phyloP scores from a whole-genome alignment of 306 rosid genomes.

The Vachellia collinsii region DNA sequence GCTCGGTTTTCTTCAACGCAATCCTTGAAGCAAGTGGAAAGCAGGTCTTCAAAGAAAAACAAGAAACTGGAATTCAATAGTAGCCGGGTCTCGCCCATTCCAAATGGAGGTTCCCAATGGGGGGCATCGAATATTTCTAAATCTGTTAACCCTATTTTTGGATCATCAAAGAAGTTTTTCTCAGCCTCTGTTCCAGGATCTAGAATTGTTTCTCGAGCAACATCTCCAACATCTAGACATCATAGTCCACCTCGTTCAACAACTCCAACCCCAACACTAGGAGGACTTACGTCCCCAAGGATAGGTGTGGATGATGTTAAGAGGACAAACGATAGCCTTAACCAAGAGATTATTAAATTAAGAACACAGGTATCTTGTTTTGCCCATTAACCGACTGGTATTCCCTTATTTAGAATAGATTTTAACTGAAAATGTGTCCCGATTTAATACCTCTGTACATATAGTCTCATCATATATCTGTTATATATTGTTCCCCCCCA shows the following conservation, averaged over 20 bases:
- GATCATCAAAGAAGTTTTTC: conserved; percentile 78
- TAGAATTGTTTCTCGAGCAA: conserved; percentile 78
- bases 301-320: conserved; percentile 62
- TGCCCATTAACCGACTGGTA: background rate
- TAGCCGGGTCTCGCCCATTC: conserved; percentile 71
- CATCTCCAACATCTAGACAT: conserved; percentile 79
- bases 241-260: conserved; percentile 83
- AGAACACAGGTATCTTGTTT: conserved; percentile 59
- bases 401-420: background rate
- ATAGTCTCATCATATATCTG: background rate
- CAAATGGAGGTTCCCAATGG: conserved; percentile 72
- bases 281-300: conserved; percentile 77
- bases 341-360: conserved; percentile 67
- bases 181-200: conserved; percentile 87
- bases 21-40: conserved; percentile 70
- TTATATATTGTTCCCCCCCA: background rate
- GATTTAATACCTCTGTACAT: background rate
- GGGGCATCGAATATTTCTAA: conserved; percentile 65
- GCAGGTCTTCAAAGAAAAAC: conserved; percentile 64
- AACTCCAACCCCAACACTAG: conserved; percentile 79
- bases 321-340: conserved; percentile 62
- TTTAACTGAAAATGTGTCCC: background rate
- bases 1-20: conserved; percentile 60
- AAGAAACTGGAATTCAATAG: conserved; percentile 74
- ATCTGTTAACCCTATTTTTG: conserved; percentile 73